A percentile compares a stretch with the other conserved stretches of the same genome.
Conservation (phyloP, 2,329 filamentous ascomycete species). For the Trichoderma koningii region DNA sequence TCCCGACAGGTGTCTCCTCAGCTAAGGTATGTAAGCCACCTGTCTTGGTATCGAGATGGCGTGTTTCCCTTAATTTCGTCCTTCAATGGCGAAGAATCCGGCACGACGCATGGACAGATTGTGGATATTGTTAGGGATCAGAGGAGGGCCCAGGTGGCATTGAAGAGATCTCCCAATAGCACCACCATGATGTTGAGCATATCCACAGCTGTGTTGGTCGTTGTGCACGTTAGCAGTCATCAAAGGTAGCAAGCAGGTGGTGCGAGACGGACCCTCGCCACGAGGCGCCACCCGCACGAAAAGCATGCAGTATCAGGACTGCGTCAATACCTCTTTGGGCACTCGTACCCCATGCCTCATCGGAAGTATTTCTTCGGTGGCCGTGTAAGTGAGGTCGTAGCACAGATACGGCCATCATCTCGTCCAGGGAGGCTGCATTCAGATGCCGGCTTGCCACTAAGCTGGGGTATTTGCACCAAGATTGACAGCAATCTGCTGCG, state of each 20-base stretch:
- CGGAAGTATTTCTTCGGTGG: background rate
- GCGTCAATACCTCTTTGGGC: background rate
- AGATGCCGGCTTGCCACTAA: conserved; percentile 19
- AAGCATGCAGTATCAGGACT: background rate
- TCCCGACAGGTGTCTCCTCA: background rate
- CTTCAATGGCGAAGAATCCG: background rate
- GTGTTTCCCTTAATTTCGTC: background rate
- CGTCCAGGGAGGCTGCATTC: conserved; percentile 9
- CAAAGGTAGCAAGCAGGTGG: conserved; percentile 6
- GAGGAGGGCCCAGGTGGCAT: conserved; percentile 3
- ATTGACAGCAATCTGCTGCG: conserved; percentile 22
- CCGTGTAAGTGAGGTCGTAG: background rate
- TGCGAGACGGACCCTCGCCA: conserved; percentile 16
- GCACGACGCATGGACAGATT: conserved; percentile 7
- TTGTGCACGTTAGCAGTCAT: conserved; percentile 2
- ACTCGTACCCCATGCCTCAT: conserved; percentile 6
- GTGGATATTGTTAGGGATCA: conserved; percentile 8
- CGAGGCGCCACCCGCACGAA: conserved; percentile 18
- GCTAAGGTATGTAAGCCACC: conserved; percentile 16
- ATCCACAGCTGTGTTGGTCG: conserved; percentile 9
- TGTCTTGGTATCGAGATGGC: background rate
- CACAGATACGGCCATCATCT: conserved; percentile 2
- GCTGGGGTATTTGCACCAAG: conserved; percentile 5
- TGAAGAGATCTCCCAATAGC: conserved; percentile 22
- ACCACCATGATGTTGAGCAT: background rate